These are phyloP conservation scores for Cucumis hystrix DNA, from an alignment of 306 rosid genomes.

Conservation along the genomic window DNA sequence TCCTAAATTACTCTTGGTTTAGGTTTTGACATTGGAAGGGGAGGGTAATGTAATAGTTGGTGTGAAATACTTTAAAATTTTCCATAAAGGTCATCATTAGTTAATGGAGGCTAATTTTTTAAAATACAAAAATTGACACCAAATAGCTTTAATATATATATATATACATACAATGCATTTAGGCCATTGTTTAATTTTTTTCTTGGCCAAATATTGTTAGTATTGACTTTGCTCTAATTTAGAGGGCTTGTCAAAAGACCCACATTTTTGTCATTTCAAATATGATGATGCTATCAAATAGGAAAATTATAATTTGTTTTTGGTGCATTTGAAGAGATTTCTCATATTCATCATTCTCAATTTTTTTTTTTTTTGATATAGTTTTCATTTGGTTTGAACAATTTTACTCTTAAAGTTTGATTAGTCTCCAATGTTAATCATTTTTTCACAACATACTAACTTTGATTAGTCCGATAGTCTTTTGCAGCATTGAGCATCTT, in stretches of 20 bases:
- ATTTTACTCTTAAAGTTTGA: too few relatives aligned
- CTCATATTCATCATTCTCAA: neutral
- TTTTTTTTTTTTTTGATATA: too few relatives aligned
- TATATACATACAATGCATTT: neutral
- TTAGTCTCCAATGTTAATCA: too few relatives aligned
- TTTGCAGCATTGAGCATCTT: too few relatives aligned
- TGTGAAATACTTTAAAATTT: neutral
- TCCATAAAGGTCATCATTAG: neutral
- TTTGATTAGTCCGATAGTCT: too few relatives aligned
- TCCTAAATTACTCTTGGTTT: too few relatives aligned
- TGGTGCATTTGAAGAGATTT: neutral
- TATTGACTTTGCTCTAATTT: neutral
- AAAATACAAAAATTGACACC: neutral
- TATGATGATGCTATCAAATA: neutral
- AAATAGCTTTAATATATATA: neutral
- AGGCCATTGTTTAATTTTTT: neutral
- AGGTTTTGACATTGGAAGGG: neutral
- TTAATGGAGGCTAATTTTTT: neutral
- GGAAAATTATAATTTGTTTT: too few relatives aligned
- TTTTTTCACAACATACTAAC: too few relatives aligned
- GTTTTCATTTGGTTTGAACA: too few relatives aligned
- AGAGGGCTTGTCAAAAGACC: neutral
- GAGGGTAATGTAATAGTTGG: neutral
- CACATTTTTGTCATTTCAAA: neutral
- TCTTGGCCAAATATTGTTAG: neutral